Evolutionary conservation across 495 filamentous ascomycete species (phyloP).

Genomic region (Penicillium salamii): DNA sequence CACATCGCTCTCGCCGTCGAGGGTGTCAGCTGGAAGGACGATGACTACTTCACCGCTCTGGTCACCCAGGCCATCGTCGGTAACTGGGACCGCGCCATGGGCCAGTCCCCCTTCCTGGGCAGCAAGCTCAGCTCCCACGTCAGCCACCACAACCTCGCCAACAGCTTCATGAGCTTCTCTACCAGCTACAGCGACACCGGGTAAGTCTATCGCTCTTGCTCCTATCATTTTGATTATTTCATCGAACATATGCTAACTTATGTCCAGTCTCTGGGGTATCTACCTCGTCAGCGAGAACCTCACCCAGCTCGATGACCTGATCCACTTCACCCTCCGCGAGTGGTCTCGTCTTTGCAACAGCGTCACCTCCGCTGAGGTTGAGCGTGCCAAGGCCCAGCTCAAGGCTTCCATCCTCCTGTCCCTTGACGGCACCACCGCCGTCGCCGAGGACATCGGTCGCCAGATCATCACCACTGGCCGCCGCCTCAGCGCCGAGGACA

Average conservation of each 20-base stretch:
- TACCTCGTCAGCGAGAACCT: conserved; percentile 93
- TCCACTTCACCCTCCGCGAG: conserved; percentile 97
- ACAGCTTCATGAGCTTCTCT: conserved; percentile 99
- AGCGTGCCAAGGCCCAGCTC: conserved; percentile 98
- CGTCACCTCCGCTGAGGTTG: conserved; percentile 85
- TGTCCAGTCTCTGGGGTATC: conserved; percentile 91
- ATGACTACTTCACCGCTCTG: conserved; percentile 97
- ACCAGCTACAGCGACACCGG: conserved; percentile 99
- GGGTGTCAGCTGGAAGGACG: conserved; percentile 98
- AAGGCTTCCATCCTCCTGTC: conserved; percentile 97
- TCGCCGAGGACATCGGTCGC: conserved; percentile 96
- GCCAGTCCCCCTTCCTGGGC: conserved; percentile 90
- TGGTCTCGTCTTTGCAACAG: conserved; percentile 88
- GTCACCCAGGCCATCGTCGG: conserved; percentile 98
- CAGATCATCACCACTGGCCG: conserved; percentile 97
- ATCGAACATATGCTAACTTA: conserved; percentile 14
- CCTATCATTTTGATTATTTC: neutral
- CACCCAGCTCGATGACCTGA: conserved; percentile 83
- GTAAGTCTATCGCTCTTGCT: conserved; percentile 49
- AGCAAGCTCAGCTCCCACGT: conserved; percentile 96
- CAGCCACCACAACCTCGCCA: conserved; percentile 89
- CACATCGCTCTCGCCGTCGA: conserved; percentile 99
- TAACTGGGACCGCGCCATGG: conserved; percentile 99
- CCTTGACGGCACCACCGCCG: conserved; percentile 94
- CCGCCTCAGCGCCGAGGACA: conserved; percentile 85